These are phyloP conservation scores for Crithidia sp. DNA, from an alignment of 208 protist species.

Conservation along the genomic window DNA sequence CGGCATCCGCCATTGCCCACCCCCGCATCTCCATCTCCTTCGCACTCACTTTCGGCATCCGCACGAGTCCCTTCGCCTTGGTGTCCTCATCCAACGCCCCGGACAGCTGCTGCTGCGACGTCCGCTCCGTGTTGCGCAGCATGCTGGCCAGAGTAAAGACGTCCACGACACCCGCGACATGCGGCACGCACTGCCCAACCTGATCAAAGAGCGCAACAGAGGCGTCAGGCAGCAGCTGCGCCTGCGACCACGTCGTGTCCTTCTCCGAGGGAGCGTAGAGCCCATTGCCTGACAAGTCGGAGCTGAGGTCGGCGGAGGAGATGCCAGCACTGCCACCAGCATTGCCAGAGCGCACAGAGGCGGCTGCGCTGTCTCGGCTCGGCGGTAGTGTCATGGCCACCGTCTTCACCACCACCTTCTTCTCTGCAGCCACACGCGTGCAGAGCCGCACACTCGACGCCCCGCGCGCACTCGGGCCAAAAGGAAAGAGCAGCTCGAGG, in stretches of 20 bases:
- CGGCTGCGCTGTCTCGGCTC: not conserved
- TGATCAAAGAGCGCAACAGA: slow-evolving; percentile 22
- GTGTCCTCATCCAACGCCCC: not conserved
- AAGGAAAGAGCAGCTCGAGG: slow-evolving; percentile 3
- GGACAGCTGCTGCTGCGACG: slow-evolving; percentile 4
- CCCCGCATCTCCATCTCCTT: slow-evolving; percentile 15
- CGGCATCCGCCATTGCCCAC: slow-evolving; percentile 12
- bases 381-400: slow-evolving; percentile 30
- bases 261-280: not conserved
- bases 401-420: slow-evolving; percentile 31
- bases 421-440: not conserved
- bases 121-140: slow-evolving; percentile 18
- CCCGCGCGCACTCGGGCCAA: slow-evolving; percentile 26
- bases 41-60: slow-evolving; percentile 5
- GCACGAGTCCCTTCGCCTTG: slow-evolving; percentile 4
- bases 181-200: slow-evolving; percentile 5
- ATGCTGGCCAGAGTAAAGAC: slow-evolving; percentile 38
- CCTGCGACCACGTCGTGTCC: slow-evolving; percentile 30
- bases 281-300: slow-evolving; percentile 9
- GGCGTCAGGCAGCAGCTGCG: slow-evolving; percentile 22
- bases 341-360: not conserved
- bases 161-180: slow-evolving; percentile 29
- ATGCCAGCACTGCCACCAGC: not conserved
- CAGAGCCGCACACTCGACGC: slow-evolving; percentile 21
- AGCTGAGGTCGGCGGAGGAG: slow-evolving; percentile 19